A percentile compares a stretch with the other conserved stretches of the same genome.
Conservation (phyloP, 495 filamentous ascomycete genomes). For the Trichoderma erinaceum region DNA sequence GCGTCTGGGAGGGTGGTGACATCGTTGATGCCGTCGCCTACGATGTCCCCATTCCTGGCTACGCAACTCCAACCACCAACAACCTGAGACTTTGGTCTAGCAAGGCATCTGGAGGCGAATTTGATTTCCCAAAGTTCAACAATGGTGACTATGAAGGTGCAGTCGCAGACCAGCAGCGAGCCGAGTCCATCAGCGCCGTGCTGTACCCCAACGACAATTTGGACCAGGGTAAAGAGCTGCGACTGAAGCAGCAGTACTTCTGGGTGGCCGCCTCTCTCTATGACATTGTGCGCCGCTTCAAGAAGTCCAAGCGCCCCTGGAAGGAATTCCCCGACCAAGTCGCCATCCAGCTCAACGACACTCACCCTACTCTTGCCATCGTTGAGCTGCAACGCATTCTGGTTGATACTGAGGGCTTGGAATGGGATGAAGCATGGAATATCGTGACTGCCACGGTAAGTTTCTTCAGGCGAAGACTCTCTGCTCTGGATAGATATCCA, state of each 20-base stretch:
- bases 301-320: conserved; percentile 91
- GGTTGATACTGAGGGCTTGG: conserved; percentile 78
- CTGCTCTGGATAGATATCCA: neutral
- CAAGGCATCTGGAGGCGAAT: conserved; percentile 93
- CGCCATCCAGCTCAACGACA: conserved; percentile 97
- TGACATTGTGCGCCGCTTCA: conserved; percentile 95
- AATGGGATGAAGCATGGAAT: conserved; percentile 90
- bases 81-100: conserved; percentile 95
- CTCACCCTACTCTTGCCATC: conserved; percentile 92
- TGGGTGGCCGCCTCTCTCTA: conserved; percentile 96
- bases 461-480: neutral
- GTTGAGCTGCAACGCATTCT: conserved; percentile 92
- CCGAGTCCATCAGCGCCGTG: conserved; percentile 96
- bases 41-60: conserved; percentile 92
- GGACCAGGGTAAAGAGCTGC: conserved; percentile 91
- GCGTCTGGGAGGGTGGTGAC: conserved; percentile 87
- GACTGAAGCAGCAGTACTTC: conserved; percentile 98
- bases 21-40: conserved; percentile 89
- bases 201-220: conserved; percentile 97
- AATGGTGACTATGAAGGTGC: conserved; percentile 96
- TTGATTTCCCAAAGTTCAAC: conserved; percentile 99
- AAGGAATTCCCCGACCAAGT: conserved; percentile 88
- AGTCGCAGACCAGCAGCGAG: conserved; percentile 89
- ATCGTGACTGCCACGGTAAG: conserved; percentile 55
- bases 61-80: conserved; percentile 83